Evolutionary conservation across 495 filamentous ascomycete species (phyloP).

Genomic region (Acidomyces sp.): DNA sequence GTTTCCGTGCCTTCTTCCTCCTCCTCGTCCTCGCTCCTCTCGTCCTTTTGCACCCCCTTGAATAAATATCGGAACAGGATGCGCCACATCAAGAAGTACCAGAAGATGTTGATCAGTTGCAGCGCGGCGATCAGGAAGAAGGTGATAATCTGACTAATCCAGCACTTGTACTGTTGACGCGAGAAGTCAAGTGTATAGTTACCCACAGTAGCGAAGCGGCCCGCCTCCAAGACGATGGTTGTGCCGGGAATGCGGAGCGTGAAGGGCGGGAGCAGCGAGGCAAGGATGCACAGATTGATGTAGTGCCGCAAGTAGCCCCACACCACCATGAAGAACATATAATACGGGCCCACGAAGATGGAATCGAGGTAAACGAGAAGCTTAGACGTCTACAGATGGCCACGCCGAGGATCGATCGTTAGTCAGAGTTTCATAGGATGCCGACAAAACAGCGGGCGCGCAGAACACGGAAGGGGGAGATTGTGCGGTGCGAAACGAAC

Average conservation of each 20-base stretch:
- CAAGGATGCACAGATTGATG: conserved; percentile 79
- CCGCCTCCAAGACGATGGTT: conserved; percentile 24
- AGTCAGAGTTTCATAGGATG: background rate
- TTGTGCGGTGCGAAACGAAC: too few species aligned
- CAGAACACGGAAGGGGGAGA: too few species aligned
- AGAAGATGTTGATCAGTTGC: conserved; percentile 31
- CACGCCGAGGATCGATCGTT: background rate
- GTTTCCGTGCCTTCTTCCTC: conserved; percentile 20
- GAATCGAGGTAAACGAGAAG: conserved; percentile 84
- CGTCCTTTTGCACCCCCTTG: conserved; percentile 22
- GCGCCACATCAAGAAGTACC: conserved; percentile 27
- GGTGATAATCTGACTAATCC: conserved; percentile 28
- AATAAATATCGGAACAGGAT: conserved; percentile 25
- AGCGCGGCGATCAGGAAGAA: conserved; percentile 26
- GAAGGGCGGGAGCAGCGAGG: conserved; percentile 45
- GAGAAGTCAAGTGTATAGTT: conserved; percentile 42
- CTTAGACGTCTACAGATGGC: conserved; percentile 63
- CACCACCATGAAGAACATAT: conserved; percentile 62
- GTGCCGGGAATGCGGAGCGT: conserved; percentile 4
- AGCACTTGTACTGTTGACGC: conserved; percentile 33
- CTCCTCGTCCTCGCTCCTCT: conserved; percentile 29
- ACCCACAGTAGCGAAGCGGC: conserved; percentile 77
- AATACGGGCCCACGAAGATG: conserved; percentile 65
- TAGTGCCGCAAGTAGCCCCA: conserved; percentile 93
- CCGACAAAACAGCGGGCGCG: too few species aligned